Percentiles rank a stretch among this genome's conserved stretches.
Evolutionary conservation across 306 rosid species (phyloP).

Genomic region (Fragaria ananassa): DNA sequence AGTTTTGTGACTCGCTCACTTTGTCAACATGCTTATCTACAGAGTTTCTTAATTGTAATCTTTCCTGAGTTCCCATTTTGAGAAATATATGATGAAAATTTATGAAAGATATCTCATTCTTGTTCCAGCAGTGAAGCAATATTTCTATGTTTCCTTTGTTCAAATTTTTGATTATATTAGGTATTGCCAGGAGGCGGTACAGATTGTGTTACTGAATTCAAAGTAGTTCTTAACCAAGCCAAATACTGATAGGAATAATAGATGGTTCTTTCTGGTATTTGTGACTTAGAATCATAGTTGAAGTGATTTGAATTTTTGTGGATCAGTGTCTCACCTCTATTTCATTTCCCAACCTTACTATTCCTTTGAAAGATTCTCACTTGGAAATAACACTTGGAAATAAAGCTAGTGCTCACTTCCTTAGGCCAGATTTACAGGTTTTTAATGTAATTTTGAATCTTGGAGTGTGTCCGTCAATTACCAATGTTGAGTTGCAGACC

Average conservation of each 20-base stretch:
- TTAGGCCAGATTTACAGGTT: background rate
- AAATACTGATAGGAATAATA: background rate
- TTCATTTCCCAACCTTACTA: background rate
- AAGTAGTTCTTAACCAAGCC: background rate
- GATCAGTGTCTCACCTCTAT: background rate
- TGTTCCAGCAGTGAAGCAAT: background rate
- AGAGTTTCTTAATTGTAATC: background rate
- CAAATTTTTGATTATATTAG: background rate
- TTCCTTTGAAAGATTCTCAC: background rate
- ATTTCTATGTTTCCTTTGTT: background rate
- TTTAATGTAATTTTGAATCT: background rate
- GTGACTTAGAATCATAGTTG: slow-evolving; percentile 3
- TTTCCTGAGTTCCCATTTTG: background rate
- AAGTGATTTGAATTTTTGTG: background rate
- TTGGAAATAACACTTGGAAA: background rate
- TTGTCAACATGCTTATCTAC: background rate
- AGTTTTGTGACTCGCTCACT: background rate
- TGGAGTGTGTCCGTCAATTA: background rate
- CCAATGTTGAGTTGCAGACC: background rate
- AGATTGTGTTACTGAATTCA: background rate
- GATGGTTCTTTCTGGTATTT: background rate
- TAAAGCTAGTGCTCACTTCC: background rate
- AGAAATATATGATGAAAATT: background rate
- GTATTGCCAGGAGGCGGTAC: background rate
- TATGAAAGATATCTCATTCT: background rate